phyloP scores from a whole-genome alignment of 1,284 basidiomycete species.

The Ceratorhiza oryzae-sativae region DNA sequence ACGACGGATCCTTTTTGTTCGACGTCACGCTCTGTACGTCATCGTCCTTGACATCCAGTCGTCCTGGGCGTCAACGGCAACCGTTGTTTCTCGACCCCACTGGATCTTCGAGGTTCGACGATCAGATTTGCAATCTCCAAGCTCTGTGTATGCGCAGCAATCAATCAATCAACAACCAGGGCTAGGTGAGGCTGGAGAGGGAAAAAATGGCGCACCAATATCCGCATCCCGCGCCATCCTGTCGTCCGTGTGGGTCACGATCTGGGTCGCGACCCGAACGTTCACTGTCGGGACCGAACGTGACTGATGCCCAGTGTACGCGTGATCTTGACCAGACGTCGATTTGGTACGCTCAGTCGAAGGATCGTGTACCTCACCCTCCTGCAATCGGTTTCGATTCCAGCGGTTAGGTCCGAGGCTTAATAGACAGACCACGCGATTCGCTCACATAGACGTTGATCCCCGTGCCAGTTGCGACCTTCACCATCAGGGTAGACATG shows the following conservation, averaged over 20 bases:
- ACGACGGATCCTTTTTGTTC: slow-evolving; percentile 4
- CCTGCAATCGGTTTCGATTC: not conserved
- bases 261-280: slow-evolving; percentile 28
- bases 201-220: not conserved
- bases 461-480: slow-evolving; percentile 37
- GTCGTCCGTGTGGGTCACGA: slow-evolving; percentile 26
- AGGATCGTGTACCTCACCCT: slow-evolving; percentile 6
- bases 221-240: not conserved
- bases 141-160: slow-evolving; percentile 28
- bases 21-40: not conserved
- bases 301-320: not conserved
- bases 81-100: not conserved
- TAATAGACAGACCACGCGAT: not conserved
- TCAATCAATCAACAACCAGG: not conserved
- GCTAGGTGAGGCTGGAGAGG: not conserved
- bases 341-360: slow-evolving; percentile 3
- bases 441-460: slow-evolving; percentile 25
- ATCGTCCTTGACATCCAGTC: not conserved
- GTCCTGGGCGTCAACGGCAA: not conserved
- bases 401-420: not conserved
- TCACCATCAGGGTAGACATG: slow-evolving; percentile 39
- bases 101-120: not conserved
- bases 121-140: not conserved
- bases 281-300: slow-evolving; percentile 4
- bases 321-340: not conserved